These are phyloP conservation scores for Tetratostichococcus sp. DNA, from an alignment of 139 green algal genomes.

Conservation along the genomic window DNA sequence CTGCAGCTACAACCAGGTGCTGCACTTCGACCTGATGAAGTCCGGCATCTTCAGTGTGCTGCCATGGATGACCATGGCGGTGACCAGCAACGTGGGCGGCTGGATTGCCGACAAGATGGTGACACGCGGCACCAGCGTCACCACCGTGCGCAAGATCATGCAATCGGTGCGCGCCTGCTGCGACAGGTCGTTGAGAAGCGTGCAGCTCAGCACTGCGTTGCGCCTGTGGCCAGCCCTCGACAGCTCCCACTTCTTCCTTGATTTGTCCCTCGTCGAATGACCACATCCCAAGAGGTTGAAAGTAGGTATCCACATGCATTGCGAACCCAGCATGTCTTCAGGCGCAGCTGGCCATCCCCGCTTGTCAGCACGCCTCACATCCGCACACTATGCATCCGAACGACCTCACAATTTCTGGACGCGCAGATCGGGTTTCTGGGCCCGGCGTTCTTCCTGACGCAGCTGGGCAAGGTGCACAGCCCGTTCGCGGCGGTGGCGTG, in stretches of 20 bases:
- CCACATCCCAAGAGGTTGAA: no score
- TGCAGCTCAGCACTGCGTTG: no score
- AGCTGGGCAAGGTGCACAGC: conserved; percentile 63
- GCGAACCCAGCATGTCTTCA: no score
- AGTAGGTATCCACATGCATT: no score
- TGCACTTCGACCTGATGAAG: conserved; percentile 84
- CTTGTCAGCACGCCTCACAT: no score
- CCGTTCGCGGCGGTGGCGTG: conserved; percentile 71
- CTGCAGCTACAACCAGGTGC: conserved; percentile 48
- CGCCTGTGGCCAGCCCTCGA: no score
- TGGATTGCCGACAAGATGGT: conserved; percentile 89
- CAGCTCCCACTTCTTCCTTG: no score
- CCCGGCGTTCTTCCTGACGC: conserved; percentile 89
- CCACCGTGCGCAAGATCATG: conserved; percentile 86
- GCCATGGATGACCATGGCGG: conserved; percentile 95
- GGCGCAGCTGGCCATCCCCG: no score
- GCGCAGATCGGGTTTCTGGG: conserved; percentile 89
- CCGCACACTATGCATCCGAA: no score
- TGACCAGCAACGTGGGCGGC: conserved; percentile 81
- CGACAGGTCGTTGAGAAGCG: background rate
- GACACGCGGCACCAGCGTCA: conserved; percentile 61
- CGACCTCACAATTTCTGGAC: no score
- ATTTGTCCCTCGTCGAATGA: no score
- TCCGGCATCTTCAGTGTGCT: conserved; percentile 83
- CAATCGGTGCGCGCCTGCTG: conserved; percentile 45